Percentiles rank a stretch among this genome's conserved stretches.
phyloP scores from a whole-genome alignment of 1,139 yeast genomes.

The Debaryomyces sp. region DNA sequence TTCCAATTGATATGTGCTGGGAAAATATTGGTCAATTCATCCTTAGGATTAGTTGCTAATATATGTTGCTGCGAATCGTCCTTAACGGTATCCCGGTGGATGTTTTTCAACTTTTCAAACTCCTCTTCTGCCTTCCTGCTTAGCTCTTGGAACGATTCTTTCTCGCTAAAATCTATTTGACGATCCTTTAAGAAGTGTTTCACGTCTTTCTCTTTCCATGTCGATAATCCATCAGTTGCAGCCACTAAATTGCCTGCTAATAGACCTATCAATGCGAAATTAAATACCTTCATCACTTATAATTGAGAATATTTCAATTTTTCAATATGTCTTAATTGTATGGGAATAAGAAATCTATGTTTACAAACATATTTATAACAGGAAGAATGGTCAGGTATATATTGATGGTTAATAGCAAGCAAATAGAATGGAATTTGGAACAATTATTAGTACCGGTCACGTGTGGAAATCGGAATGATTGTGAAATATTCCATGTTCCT shows the following conservation, averaged over 20 bases:
- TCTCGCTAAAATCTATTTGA: conserved; percentile 25
- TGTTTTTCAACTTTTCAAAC: conserved; percentile 26
- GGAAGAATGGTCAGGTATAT: neutral
- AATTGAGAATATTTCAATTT: neutral
- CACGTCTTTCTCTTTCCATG: conserved; percentile 28
- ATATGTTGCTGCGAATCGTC: conserved; percentile 20
- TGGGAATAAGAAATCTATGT: neutral
- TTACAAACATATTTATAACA: neutral
- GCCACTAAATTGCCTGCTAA: conserved; percentile 7
- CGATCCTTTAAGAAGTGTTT: conserved; percentile 39
- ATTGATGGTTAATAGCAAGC: neutral
- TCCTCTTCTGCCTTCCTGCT: conserved; percentile 35
- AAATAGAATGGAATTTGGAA: neutral
- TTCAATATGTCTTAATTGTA: neutral
- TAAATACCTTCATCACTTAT: conserved; percentile 6
- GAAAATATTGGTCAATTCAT: conserved; percentile 16
- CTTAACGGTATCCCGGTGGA: conserved; percentile 8
- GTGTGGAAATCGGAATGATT: conserved; percentile 1
- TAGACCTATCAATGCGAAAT: conserved; percentile 1
- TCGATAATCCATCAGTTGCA: conserved; percentile 13
- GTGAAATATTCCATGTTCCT: neutral
- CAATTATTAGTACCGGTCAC: neutral
- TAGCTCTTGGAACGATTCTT: conserved; percentile 30
- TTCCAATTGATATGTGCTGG: conserved; percentile 20
- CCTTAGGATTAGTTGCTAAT: conserved; percentile 20